Evolutionary conservation across 306 rosid species (phyloP).

Genomic region (Fagus crenata): DNA sequence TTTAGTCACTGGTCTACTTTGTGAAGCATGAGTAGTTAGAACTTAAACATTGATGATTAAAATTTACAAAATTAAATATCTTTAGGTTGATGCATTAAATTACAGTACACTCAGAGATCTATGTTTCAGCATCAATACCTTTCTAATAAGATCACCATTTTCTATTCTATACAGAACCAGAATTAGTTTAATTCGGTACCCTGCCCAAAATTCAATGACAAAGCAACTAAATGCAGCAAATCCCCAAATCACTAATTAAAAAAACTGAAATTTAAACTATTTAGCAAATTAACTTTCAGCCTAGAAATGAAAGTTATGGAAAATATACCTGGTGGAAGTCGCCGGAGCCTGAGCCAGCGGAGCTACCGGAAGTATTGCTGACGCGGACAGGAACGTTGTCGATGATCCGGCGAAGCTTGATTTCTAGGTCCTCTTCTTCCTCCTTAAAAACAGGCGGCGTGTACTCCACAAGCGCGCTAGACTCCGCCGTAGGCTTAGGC

Average conservation of each 20-base stretch:
- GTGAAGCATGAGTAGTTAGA: background rate
- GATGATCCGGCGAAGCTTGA: conserved; percentile 87
- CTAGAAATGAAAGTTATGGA: background rate
- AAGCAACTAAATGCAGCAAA: background rate
- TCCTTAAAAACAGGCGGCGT: conserved; percentile 62
- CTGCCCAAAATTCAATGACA: background rate
- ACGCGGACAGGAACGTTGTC: conserved; percentile 97
- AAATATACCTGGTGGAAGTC: conserved; percentile 86
- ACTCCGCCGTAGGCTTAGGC: conserved; percentile 36
- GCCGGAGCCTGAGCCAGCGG: conserved; percentile 96
- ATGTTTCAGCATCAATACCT: background rate
- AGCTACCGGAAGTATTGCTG: conserved; percentile 92
- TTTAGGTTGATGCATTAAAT: background rate
- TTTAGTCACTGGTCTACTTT: background rate
- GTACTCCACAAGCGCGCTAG: conserved; percentile 80
- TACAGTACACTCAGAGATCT: background rate
- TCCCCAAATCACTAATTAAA: background rate
- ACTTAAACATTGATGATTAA: background rate
- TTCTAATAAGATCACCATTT: too few relatives aligned
- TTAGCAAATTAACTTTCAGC: background rate
- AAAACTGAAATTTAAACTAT: background rate
- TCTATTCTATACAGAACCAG: background rate
- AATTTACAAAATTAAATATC: background rate
- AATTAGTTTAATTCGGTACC: background rate
- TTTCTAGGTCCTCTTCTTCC: conserved; percentile 88